These are phyloP conservation scores for Populus alba DNA, from an alignment of 345 rosid species.

Conservation along the genomic window DNA sequence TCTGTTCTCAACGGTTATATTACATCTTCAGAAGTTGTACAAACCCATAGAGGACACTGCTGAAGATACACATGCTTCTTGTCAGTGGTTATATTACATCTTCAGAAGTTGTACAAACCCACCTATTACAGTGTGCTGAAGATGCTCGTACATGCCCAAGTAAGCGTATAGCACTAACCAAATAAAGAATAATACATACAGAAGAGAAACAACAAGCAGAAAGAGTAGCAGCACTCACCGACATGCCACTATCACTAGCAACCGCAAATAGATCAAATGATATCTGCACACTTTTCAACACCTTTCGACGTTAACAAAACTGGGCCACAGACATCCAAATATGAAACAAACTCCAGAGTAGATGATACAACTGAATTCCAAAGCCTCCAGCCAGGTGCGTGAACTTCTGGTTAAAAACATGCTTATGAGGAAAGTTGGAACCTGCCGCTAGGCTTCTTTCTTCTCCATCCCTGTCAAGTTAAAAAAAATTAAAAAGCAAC, in stretches of 20 bases:
- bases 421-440: slow-evolving; percentile 73
- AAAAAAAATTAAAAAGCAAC: background rate
- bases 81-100: no score
- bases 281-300: slow-evolving; percentile 20
- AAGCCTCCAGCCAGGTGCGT: slow-evolving; percentile 13
- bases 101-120: no score
- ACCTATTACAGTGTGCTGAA: background rate
- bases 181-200: slow-evolving; percentile 45
- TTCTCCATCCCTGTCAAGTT: slow-evolving; percentile 79
- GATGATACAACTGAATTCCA: slow-evolving; percentile 8
- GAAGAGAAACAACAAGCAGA: background rate
- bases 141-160: background rate
- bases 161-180: slow-evolving; percentile 15
- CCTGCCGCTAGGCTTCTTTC: slow-evolving; percentile 69
- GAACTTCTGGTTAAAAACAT: slow-evolving; percentile 15
- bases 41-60: slow-evolving; percentile 16
- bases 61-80: background rate
- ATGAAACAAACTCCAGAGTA: slow-evolving; percentile 14
- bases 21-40: slow-evolving; percentile 31
- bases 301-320: slow-evolving; percentile 15
- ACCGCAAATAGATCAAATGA: slow-evolving; percentile 19
- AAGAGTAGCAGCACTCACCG: slow-evolving; percentile 19
- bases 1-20: slow-evolving; percentile 22
- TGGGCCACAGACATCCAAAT: slow-evolving; percentile 13
- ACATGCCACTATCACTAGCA: slow-evolving; percentile 17